A percentile compares a stretch with the other conserved stretches of the same genome.
phyloP scores from a whole-genome alignment of 371 early-diverging fungal species.

The Batrachochytrium dendrobatidis region DNA sequence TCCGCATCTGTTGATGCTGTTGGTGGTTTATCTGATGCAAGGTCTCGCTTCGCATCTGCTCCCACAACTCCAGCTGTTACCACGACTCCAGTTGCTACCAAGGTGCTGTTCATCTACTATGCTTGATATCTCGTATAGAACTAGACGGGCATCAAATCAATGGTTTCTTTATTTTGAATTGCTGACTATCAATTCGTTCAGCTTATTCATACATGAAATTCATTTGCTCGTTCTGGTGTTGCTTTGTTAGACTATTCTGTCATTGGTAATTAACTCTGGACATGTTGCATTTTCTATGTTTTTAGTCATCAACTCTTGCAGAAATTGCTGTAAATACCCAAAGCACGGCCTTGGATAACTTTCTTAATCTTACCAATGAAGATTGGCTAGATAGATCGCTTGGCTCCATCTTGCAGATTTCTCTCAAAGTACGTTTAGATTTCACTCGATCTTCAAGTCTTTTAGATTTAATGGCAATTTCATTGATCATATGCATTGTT shows the following conservation, averaged over 20 bases:
- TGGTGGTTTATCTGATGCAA: conserved; percentile 11
- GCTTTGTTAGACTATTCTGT: no score
- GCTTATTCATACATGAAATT: neutral
- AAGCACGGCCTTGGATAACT: conserved; percentile 4
- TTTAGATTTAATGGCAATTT: no score
- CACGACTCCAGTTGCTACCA: neutral
- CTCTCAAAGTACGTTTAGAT: conserved; percentile 65
- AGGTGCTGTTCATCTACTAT: conserved; percentile 5
- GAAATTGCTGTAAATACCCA: no score
- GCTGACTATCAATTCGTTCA: neutral
- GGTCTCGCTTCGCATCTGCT: neutral
- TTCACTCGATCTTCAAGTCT: no score
- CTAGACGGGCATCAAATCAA: conserved; percentile 12
- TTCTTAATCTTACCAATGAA: conserved; percentile 56
- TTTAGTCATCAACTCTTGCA: conserved; percentile 19
- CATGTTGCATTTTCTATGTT: conserved; percentile 6
- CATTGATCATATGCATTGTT: no score
- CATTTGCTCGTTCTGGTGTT: no score
- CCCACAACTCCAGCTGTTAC: conserved; percentile 3
- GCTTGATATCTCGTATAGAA: neutral
- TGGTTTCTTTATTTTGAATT: neutral
- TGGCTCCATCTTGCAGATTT: conserved; percentile 72
- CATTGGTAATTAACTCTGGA: no score
- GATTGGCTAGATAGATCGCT: conserved; percentile 83
- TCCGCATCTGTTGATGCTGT: conserved; percentile 3